These are phyloP conservation scores for Phytophthora sp. DNA, from an alignment of 352 stramenopile genomes.

Conservation along the genomic window DNA sequence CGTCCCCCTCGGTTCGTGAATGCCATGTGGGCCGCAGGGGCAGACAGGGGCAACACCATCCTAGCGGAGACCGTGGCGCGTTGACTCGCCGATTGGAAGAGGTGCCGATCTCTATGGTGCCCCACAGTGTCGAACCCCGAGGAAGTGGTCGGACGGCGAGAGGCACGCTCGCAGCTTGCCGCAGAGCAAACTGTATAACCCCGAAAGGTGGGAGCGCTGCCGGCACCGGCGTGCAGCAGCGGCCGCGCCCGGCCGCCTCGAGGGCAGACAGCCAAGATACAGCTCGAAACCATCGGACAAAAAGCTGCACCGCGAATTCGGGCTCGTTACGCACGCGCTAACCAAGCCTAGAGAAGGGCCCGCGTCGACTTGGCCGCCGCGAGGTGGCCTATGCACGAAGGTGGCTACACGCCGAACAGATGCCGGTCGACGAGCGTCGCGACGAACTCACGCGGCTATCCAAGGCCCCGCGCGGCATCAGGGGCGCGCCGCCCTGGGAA, in stretches of 20 bases:
- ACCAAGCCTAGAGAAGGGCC: conserved; percentile 22
- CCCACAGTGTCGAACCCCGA: conserved; percentile 20
- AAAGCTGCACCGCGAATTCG: background rate
- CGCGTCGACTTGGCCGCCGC: background rate
- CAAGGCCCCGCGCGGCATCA: background rate
- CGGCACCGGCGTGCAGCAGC: too few relatives aligned
- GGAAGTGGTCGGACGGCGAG: conserved; percentile 12
- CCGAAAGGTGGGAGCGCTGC: conserved; percentile 13
- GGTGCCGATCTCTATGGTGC: conserved; percentile 24
- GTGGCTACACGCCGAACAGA: conserved; percentile 39
- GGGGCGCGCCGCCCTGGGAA: conserved; percentile 19
- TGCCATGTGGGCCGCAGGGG: conserved; percentile 35
- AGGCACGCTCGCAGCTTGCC: background rate
- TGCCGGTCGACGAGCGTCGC: conserved; percentile 16
- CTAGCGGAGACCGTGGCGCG: conserved; percentile 19
- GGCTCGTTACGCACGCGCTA: conserved; percentile 22
- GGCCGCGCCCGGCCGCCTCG: too few relatives aligned
- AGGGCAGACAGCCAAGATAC: background rate
- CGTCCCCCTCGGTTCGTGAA: conserved; percentile 32
- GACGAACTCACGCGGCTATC: conserved; percentile 36
- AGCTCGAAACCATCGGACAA: background rate
- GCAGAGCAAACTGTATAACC: conserved; percentile 35
- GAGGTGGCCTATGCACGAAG: conserved; percentile 25
- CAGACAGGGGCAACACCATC: conserved; percentile 40
- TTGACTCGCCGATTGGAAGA: conserved; percentile 28